Evolutionary conservation across 768 basidiomycete genomes (phyloP).

Genomic region (Tylopilus sp.): DNA sequence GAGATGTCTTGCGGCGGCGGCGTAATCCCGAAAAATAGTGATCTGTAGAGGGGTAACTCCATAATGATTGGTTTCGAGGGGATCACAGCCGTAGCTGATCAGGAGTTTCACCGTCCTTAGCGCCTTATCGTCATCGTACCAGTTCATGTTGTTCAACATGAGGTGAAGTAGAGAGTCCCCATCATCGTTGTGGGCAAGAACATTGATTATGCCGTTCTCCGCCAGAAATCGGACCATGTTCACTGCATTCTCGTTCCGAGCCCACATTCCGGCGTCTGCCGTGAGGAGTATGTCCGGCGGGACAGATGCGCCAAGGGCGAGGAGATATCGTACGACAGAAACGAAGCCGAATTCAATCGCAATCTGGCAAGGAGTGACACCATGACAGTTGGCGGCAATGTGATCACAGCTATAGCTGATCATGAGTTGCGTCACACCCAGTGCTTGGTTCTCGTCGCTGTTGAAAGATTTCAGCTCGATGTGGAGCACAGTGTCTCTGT

Average conservation of each 20-base stretch:
- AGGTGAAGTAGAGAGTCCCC: neutral
- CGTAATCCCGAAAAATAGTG: neutral
- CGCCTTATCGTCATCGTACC: neutral
- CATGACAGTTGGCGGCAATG: neutral
- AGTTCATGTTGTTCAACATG: fast-evolving
- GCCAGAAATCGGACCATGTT: neutral
- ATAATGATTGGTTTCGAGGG: neutral
- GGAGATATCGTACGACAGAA: neutral
- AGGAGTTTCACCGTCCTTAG: neutral
- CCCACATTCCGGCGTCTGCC: too few relatives aligned
- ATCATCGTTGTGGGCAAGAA: neutral
- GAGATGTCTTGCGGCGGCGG: neutral
- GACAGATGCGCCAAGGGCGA: too few relatives aligned
- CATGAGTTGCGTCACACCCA: too few relatives aligned
- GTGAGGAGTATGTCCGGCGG: too few relatives aligned
- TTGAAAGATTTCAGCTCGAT: too few relatives aligned
- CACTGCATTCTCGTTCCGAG: too few relatives aligned
- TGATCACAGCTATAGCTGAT: too few relatives aligned
- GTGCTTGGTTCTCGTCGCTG: too few relatives aligned
- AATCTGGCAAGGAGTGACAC: too few relatives aligned
- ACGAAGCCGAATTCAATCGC: too few relatives aligned
- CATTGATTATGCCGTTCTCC: neutral
- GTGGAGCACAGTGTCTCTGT: too few relatives aligned
- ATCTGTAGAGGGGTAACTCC: neutral
- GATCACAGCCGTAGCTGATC: neutral